Conservation (phyloP, 2,329 filamentous ascomycete species). For the Fusarium clavum region DNA sequence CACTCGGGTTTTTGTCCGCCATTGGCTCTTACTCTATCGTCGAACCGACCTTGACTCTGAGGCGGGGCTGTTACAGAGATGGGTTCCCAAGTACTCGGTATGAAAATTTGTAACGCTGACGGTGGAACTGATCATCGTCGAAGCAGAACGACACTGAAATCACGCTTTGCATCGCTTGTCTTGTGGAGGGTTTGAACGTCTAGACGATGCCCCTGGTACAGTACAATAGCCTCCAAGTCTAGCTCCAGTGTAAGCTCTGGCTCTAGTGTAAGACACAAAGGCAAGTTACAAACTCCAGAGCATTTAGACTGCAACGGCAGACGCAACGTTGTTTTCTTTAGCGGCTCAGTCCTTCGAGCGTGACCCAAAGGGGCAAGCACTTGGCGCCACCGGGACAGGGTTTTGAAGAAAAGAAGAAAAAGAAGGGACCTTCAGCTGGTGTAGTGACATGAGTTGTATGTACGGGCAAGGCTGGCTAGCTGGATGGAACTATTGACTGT, state of each 20-base stretch:
- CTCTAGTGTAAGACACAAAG: constrained; percentile 14
- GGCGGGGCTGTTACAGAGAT: constrained; percentile 11
- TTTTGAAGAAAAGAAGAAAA: background rate
- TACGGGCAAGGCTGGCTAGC: constrained; percentile 7
- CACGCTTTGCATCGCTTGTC: constrained; percentile 8
- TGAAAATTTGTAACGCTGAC: constrained; percentile 1
- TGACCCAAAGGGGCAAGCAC: constrained; percentile 19
- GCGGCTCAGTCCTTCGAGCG: constrained; percentile 25
- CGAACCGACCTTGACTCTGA: constrained; percentile 19
- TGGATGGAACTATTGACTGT: constrained; percentile 1
- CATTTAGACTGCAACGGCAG: constrained; percentile 27
- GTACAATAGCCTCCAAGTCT: constrained; percentile 7
- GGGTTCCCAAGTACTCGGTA: constrained; percentile 24
- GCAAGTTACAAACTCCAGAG: background rate
- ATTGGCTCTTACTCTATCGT: constrained; percentile 6
- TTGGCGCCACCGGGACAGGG: constrained; percentile 26
- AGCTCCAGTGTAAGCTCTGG: constrained; percentile 18
- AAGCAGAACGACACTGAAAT: constrained; percentile 16
- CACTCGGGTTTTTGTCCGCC: constrained; percentile 25
- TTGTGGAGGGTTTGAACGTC: constrained; percentile 10
- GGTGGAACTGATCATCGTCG: constrained; percentile 17
- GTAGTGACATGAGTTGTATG: background rate
- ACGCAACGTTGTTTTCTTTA: constrained; percentile 38
- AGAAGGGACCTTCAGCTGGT: constrained; percentile 23
- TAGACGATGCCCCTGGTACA: constrained; percentile 14